Evolutionary conservation across 1,284 basidiomycete genomes (phyloP).

Genomic region (Fomitopsis betulina): DNA sequence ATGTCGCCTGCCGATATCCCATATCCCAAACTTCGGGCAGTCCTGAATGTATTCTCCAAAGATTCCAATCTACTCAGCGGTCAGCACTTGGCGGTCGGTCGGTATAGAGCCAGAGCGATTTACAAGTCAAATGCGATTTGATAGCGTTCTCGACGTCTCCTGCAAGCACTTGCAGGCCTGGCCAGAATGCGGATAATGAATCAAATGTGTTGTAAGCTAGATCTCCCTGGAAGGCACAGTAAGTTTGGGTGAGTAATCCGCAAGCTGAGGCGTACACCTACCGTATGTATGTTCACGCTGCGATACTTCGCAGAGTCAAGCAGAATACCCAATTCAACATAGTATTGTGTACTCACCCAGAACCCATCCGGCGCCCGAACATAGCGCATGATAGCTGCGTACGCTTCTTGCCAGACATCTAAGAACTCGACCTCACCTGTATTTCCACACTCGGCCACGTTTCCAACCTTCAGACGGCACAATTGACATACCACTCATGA

Average conservation of each 20-base stretch:
- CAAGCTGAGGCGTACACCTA: conserved; percentile 4
- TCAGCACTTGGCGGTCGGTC: not conserved
- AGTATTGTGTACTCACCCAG: conserved; percentile 52
- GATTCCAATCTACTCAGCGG: conserved; percentile 68
- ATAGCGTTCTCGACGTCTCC: conserved; percentile 90
- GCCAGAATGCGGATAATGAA: conserved; percentile 85
- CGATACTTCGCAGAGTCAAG: conserved; percentile 53
- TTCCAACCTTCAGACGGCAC: not conserved
- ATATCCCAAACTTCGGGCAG: conserved; percentile 90
- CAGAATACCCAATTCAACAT: not conserved
- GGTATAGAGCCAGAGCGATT: conserved; percentile 19
- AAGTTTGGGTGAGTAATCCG: not conserved
- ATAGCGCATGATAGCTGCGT: conserved; percentile 85
- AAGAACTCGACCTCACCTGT: conserved; percentile 83
- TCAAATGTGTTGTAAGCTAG: conserved; percentile 70
- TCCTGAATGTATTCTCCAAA: conserved; percentile 83
- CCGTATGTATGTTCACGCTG: conserved; percentile 69
- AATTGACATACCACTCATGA: conserved; percentile 68
- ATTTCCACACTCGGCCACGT: not conserved
- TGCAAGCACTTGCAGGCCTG: conserved; percentile 82
- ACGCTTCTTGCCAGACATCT: conserved; percentile 90
- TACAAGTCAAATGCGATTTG: conserved; percentile 79
- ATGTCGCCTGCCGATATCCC: conserved; percentile 66
- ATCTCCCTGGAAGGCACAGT: conserved; percentile 42
- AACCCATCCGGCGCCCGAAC: conserved; percentile 80